These are phyloP conservation scores for Endotrypanum monterogeii DNA, from an alignment of 208 protist genomes.

Conservation along the genomic window DNA sequence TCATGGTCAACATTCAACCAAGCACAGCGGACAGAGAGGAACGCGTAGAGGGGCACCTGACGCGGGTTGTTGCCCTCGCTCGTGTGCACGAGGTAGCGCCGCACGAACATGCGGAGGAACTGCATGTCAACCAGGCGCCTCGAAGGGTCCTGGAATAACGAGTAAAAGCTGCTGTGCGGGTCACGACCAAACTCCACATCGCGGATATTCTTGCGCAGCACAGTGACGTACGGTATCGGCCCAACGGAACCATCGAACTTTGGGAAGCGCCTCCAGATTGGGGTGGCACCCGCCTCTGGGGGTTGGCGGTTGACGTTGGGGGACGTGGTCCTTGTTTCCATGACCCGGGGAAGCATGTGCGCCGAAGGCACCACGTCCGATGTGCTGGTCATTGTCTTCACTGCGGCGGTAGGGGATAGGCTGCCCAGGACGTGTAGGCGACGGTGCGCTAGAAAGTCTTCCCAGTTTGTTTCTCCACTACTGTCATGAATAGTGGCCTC, in stretches of 20 bases:
- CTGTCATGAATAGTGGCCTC: not conserved
- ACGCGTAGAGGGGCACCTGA: constrained; percentile 60
- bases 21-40: constrained; percentile 51
- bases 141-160: constrained; percentile 56
- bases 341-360: too few relatives aligned
- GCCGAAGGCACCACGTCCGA: too few relatives aligned
- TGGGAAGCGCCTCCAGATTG: not conserved
- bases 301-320: too few relatives aligned
- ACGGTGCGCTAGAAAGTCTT: too few relatives aligned
- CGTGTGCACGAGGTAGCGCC: constrained; percentile 82
- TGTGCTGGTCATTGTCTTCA: not conserved
- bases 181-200: constrained; percentile 66
- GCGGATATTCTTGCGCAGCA: constrained; percentile 63
- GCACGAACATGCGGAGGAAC: constrained; percentile 80
- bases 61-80: constrained; percentile 75
- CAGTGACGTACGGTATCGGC: constrained; percentile 72
- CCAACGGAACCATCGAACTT: constrained; percentile 29
- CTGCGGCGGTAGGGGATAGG: not conserved
- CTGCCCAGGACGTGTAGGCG: not conserved
- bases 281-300: not conserved
- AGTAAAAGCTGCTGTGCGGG: constrained; percentile 54
- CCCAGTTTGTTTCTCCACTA: too few relatives aligned
- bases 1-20: constrained; percentile 57
- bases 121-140: constrained; percentile 68
- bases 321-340: not conserved